Evolutionary conservation across 768 basidiomycete genomes (phyloP).

Genomic region (Mycena floridula): DNA sequence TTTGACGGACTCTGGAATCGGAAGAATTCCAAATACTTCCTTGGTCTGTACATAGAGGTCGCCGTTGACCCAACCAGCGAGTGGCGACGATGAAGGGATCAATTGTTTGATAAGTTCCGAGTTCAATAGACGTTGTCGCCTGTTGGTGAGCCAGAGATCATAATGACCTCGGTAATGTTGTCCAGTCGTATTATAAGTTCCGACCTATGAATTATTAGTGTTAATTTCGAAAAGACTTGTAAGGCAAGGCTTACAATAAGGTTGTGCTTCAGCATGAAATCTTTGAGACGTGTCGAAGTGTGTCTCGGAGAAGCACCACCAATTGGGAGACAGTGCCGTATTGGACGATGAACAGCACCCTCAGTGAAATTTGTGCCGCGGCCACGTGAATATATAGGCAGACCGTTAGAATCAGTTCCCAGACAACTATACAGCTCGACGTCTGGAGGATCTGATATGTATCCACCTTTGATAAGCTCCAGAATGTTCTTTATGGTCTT

Average conservation of each 20-base stretch:
- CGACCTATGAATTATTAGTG: constrained; percentile 13
- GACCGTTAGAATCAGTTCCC: constrained; percentile 10
- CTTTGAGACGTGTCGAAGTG: background rate
- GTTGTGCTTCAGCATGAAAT: background rate
- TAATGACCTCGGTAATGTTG: constrained; percentile 11
- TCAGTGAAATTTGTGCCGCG: constrained; percentile 17
- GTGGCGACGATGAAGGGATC: background rate
- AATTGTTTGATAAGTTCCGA: background rate
- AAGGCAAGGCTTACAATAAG: background rate
- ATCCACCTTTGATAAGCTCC: constrained; percentile 13
- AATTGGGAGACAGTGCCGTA: constrained; percentile 8
- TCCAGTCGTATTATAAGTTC: constrained; percentile 15
- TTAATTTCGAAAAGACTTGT: background rate
- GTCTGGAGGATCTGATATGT: constrained; percentile 15
- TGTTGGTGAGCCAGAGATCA: constrained; percentile 14
- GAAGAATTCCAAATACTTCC: background rate
- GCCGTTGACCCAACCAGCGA: background rate
- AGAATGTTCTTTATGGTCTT: constrained; percentile 4
- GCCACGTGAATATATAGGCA: constrained; percentile 9
- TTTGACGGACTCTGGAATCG: background rate
- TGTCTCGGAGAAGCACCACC: constrained; percentile 6
- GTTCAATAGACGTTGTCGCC: background rate
- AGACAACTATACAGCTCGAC: constrained; percentile 7
- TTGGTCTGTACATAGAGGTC: background rate
- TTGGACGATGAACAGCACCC: constrained; percentile 15